A percentile compares a stretch with the other conserved stretches of the same genome.
Conservation (phyloP, 2,329 filamentous ascomycete species). For the Clathrospora elynae region DNA sequence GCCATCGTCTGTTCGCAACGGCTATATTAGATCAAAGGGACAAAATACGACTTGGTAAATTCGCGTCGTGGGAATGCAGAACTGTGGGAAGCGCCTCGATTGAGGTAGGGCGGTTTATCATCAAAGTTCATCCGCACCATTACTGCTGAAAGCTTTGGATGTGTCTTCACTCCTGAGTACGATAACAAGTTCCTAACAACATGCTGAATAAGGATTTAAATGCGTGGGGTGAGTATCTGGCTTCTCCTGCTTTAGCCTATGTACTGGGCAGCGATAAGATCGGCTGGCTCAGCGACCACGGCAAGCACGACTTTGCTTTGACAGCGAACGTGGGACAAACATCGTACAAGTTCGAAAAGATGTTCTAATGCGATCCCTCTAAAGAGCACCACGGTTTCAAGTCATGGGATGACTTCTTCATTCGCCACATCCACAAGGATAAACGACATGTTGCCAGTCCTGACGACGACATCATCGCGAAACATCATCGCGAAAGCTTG, state of each 20-base stretch:
- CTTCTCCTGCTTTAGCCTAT: slow-evolving; percentile 43
- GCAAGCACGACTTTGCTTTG: slow-evolving; percentile 40
- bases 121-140: too few species aligned
- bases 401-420: slow-evolving; percentile 76
- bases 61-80: too few species aligned
- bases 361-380: slow-evolving; percentile 64
- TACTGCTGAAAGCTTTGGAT: too few species aligned
- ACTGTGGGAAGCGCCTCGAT: too few species aligned
- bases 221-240: slow-evolving; percentile 52
- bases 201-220: slow-evolving; percentile 59
- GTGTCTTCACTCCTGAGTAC: too few species aligned
- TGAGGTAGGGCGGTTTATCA: too few species aligned
- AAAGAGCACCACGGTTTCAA: slow-evolving; percentile 63
- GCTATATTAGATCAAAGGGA: too few species aligned
- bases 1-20: too few species aligned
- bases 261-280: slow-evolving; percentile 45
- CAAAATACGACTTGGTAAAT: too few species aligned
- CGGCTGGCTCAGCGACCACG: slow-evolving; percentile 51
- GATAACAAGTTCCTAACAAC: too few species aligned
- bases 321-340: slow-evolving; percentile 27
- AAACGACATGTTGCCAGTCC: slow-evolving; percentile 64
- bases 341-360: slow-evolving; percentile 59
- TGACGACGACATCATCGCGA: slow-evolving; percentile 59
- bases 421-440: slow-evolving; percentile 59
- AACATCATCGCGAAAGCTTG: slow-evolving; percentile 67